A percentile compares a stretch with the other conserved stretches of the same genome.
Evolutionary conservation across 1,139 yeast genomes (phyloP).

Genomic region (Taphrina deformans): DNA sequence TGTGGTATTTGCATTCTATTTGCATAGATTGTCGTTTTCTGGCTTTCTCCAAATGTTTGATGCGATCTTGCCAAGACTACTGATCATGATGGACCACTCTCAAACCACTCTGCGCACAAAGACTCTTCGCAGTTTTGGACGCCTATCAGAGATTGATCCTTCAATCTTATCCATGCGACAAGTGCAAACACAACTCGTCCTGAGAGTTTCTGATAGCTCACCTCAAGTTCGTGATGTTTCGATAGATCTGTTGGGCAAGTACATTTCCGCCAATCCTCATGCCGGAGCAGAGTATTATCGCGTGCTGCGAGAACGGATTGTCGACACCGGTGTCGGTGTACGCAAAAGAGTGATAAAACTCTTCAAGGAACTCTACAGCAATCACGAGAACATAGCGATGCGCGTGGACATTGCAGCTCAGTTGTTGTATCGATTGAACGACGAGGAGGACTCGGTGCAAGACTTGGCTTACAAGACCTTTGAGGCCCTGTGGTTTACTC

Average conservation of each 20-base stretch:
- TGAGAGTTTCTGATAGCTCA: conserved; percentile 59
- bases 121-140: conserved; percentile 61
- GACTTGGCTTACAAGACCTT: conserved; percentile 52
- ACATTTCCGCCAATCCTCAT: conserved; percentile 52
- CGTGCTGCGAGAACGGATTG: conserved; percentile 54
- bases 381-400: conserved; percentile 45
- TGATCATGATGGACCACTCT: conserved; percentile 53
- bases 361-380: conserved; percentile 53
- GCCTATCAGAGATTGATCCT: conserved; percentile 56
- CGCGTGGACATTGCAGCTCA: conserved; percentile 53
- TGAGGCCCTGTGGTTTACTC: conserved; percentile 52
- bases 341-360: conserved; percentile 62
- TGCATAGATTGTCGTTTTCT: conserved; percentile 26
- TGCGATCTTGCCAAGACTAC: conserved; percentile 54
- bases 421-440: conserved; percentile 59
- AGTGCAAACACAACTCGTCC: conserved; percentile 57
- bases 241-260: conserved; percentile 62
- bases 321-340: conserved; percentile 65
- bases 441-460: conserved; percentile 64
- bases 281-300: conserved; percentile 54
- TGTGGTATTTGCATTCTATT: neutral
- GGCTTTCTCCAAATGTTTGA: conserved; percentile 54
- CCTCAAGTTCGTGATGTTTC: conserved; percentile 76
- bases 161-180: conserved; percentile 53
- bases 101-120: conserved; percentile 64